These are phyloP conservation scores for Auricularia auricula-judae DNA, from an alignment of 768 basidiomycete species.

Conservation along the genomic window DNA sequence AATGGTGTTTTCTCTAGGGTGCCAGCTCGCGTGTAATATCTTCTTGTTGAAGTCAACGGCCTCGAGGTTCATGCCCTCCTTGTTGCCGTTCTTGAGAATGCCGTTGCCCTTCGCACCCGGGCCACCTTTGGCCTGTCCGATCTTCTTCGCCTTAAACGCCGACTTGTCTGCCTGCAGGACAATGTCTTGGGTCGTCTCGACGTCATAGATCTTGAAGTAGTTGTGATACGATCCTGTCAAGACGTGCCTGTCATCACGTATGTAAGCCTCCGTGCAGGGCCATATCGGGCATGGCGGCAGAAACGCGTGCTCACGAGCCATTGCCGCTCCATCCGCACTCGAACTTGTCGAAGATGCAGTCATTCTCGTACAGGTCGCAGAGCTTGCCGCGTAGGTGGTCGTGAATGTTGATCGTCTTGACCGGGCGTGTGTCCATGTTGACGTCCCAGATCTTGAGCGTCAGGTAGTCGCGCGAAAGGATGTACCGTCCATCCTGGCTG, in stretches of 20 bases:
- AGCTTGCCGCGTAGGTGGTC: constrained; percentile 95
- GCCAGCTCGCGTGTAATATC: constrained; percentile 94
- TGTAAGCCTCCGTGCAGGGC: constrained; percentile 2
- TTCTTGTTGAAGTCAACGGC: constrained; percentile 94
- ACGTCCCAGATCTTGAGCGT: constrained; percentile 99
- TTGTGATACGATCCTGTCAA: constrained; percentile 99
- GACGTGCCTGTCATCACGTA: constrained; percentile 54
- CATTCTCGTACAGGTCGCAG: constrained; percentile 98
- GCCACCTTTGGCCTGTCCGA: constrained; percentile 65
- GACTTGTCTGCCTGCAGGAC: constrained; percentile 98
- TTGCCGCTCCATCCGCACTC: constrained; percentile 98
- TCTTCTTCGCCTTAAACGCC: constrained; percentile 99
- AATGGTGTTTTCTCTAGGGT: constrained; percentile 96
- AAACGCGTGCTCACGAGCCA: constrained; percentile 46
- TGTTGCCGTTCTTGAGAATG: constrained; percentile 50
- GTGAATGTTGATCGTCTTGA: constrained; percentile 98
- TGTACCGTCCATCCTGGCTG: constrained; percentile 93
- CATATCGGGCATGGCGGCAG: constrained; percentile 11
- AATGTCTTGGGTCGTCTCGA: constrained; percentile 75
- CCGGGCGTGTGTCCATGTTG: constrained; percentile 93
- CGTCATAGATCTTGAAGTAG: constrained; percentile 99
- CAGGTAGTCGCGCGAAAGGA: constrained; percentile 92
- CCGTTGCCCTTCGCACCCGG: constrained; percentile 62
- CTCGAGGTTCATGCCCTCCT: constrained; percentile 81
- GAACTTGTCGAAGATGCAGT: constrained; percentile 99